Percentiles rank a stretch among this genome's conserved stretches.
Conservation (phyloP, 441 rosid genomes). For the Populus tomentosa region DNA sequence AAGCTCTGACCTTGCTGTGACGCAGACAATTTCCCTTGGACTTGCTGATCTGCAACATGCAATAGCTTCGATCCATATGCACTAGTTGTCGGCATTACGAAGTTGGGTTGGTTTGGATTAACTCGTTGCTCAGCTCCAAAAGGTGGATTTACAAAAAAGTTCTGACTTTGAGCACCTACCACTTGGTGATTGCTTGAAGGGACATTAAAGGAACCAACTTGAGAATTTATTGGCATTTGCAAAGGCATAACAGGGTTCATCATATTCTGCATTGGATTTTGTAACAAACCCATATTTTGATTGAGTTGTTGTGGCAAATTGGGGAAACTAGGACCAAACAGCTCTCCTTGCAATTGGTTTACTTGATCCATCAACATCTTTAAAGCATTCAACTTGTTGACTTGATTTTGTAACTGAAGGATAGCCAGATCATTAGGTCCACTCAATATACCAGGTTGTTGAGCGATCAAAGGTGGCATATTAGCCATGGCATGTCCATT, state of each 20-base stretch:
- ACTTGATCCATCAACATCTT: constrained; percentile 35
- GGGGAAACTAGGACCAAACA: constrained; percentile 24
- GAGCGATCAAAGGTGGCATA: constrained; percentile 37
- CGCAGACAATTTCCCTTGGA: not conserved
- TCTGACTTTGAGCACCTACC: constrained; percentile 26
- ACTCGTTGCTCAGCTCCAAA: constrained; percentile 24
- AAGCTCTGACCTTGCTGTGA: not conserved
- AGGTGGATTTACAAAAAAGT: constrained; percentile 27
- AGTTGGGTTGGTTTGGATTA: constrained; percentile 26
- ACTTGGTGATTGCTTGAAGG: constrained; percentile 14
- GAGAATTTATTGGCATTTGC: not conserved
- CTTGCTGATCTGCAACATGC: not conserved
- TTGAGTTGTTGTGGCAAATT: constrained; percentile 42
- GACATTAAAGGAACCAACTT: constrained; percentile 8
- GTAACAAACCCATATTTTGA: constrained; percentile 31
- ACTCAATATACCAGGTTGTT: constrained; percentile 33
- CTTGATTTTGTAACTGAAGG: constrained; percentile 20
- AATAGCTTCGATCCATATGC: constrained; percentile 11
- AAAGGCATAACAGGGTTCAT: not conserved
- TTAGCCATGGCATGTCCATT: constrained; percentile 16
- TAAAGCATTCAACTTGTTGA: constrained; percentile 19
- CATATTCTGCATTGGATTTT: not conserved
- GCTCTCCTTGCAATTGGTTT: constrained; percentile 33
- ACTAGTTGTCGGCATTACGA: not conserved
- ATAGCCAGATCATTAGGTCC: constrained; percentile 8